A percentile compares a stretch with the other conserved stretches of the same genome.
These are phyloP conservation scores for Lachnum nothofagi DNA, from an alignment of 2,329 filamentous ascomycete species.

Conservation along the genomic window DNA sequence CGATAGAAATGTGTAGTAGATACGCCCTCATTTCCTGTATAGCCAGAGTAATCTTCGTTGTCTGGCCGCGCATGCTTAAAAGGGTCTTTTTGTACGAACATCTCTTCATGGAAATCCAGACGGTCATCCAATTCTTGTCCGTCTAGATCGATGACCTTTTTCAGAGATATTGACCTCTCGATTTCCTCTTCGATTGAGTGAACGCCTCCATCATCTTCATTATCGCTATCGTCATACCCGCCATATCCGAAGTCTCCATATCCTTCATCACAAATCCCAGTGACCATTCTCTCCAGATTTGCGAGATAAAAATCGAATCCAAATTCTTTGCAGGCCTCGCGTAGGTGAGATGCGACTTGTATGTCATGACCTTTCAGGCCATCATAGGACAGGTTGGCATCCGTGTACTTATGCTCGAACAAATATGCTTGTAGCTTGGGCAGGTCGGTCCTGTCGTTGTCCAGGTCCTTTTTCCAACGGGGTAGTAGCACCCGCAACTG, in stretches of 20 bases:
- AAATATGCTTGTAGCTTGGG: background rate
- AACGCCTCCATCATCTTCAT: background rate
- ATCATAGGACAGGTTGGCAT: slow-evolving; percentile 11
- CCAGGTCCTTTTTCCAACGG: slow-evolving; percentile 7
- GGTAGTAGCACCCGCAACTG: slow-evolving; percentile 9
- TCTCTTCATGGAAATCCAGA: slow-evolving; percentile 9
- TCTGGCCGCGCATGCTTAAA: slow-evolving; percentile 14
- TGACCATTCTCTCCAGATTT: slow-evolving; percentile 10
- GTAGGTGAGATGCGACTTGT: slow-evolving; percentile 4
- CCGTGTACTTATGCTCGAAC: slow-evolving; percentile 15
- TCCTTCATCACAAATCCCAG: slow-evolving; percentile 10
- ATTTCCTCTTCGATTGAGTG: slow-evolving; percentile 9
- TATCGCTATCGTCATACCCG: background rate
- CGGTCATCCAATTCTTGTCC: slow-evolving; percentile 11
- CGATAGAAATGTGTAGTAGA: slow-evolving; percentile 16
- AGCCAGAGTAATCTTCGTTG: slow-evolving; percentile 16
- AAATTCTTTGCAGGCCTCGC: slow-evolving; percentile 9
- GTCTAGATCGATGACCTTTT: slow-evolving; percentile 14
- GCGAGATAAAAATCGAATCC: slow-evolving; percentile 17
- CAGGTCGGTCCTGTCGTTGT: background rate
- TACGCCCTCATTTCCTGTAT: slow-evolving; percentile 18
- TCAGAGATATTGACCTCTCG: background rate
- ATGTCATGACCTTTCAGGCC: slow-evolving; percentile 14
- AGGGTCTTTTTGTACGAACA: slow-evolving; percentile 8
- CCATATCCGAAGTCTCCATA: too few relatives aligned